Percentiles rank a stretch among this genome's conserved stretches.
These are phyloP conservation scores for Phylloporus sp. DNA, from an alignment of 768 basidiomycete genomes.

Conservation along the genomic window DNA sequence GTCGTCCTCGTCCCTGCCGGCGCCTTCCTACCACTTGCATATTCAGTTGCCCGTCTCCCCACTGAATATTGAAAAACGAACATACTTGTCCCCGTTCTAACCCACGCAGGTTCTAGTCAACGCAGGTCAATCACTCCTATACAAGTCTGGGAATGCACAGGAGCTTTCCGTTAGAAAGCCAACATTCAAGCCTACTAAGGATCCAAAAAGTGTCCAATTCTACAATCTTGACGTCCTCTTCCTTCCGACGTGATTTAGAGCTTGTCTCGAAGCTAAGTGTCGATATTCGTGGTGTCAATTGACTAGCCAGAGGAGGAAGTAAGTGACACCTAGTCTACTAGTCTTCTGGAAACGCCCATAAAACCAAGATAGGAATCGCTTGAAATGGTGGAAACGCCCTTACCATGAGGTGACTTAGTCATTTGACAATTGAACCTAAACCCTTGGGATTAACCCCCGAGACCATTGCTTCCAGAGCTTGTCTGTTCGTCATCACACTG, in stretches of 20 bases:
- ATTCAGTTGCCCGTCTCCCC: no score
- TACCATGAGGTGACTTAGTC: constrained; percentile 14
- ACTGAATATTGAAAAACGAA: no score
- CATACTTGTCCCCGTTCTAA: no score
- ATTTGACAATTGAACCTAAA: not conserved
- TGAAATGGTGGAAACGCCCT: constrained; percentile 7
- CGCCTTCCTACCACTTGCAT: no score
- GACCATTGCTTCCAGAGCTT: not conserved
- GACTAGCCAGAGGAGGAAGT: not conserved
- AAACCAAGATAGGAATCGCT: constrained; percentile 14
- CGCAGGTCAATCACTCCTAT: no score
- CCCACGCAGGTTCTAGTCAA: no score
- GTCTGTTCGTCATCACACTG: not conserved
- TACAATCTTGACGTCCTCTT: not conserved
- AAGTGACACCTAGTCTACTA: not conserved
- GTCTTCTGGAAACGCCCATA: not conserved
- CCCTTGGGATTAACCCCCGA: not conserved
- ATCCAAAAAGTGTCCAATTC: not conserved
- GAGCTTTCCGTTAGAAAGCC: no score
- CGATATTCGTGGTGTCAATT: not conserved
- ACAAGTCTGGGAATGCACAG: no score
- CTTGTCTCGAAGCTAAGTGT: not conserved
- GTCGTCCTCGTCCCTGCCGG: no score
- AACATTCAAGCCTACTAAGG: no score
- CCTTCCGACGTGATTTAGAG: not conserved